Base-by-base conservation (phyloP, 768 basidiomycete species). In the Hygrophoropsis aurantiaca region DNA sequence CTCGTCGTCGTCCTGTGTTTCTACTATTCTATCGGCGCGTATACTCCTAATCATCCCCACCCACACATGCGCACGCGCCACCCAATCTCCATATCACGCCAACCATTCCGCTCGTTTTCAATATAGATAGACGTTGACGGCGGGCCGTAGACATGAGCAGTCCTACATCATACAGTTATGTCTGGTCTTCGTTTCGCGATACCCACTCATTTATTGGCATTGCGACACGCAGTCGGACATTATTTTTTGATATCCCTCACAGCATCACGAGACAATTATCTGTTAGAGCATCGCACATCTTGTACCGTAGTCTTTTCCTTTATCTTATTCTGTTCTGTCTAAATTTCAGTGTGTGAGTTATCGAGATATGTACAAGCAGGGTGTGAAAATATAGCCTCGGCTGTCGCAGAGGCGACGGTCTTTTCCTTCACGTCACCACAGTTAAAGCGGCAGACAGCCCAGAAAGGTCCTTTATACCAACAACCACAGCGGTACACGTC, bases 241-340 rank as follows among this genome's bases (percentile, higher is more conserved):
- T 66, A 65, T 60, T 53, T 46, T 30, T 58, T 58, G 62, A 68
- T 69, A 65, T 65, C 61, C 59, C 52, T 50, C 59, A 61, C 63
- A 57, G 64, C 58, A 77, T 75, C 61, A 81, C 81, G 80, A 81
- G 79, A 80, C 78, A 80, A 71, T 72, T 75, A 68, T 70, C 59
- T 66, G 58, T 57, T 80, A 82, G 81, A 84, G 81, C 82, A 82
- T 81, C 80, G 79, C 79, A 81, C 69, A 75, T 66, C 68, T 44
- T 69, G 71, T 71, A 72, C 60, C 58, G 61, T 69, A 74, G 60
- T 62, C 50, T 51, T 52, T 60, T 62, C 55, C 51, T 42, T 34
- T 27, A 24, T 58, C 44, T 40, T 68, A 58, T 64, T 66, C 46
- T 36, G 47, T 33, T 51, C 27, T 30, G 27, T 30, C 27, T 30